A percentile compares a stretch with the other conserved stretches of the same genome.
Evolutionary conservation across 148 eudicot species (phyloP).

Genomic region (Fagopyrum esculentum): DNA sequence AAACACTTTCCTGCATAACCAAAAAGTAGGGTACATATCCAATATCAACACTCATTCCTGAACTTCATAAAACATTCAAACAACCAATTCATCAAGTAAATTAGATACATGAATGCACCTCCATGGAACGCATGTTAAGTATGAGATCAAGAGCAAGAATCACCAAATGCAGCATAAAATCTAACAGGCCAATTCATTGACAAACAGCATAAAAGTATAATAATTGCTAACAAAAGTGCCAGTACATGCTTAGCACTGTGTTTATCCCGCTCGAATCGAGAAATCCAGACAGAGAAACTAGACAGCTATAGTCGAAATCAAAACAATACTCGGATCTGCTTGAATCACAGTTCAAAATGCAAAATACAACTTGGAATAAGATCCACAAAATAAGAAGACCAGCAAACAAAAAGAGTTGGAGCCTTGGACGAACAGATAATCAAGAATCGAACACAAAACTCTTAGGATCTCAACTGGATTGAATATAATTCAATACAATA

Average conservation of each 20-base stretch:
- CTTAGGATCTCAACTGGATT: not conserved
- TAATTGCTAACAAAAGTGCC: not conserved
- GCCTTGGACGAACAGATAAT: not conserved
- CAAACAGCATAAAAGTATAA: not conserved
- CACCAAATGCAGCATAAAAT: not conserved
- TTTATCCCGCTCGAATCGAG: not conserved
- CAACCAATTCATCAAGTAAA: not conserved
- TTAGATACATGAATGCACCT: not conserved
- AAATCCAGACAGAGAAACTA: not conserved
- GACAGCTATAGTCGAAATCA: not conserved
- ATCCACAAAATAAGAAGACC: not conserved
- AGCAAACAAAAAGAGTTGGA: not conserved
- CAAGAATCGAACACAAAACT: not conserved
- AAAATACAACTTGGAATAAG: not conserved
- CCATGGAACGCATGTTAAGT: not conserved
- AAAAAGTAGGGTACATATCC: not conserved
- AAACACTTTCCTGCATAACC: slow-evolving; percentile 25
- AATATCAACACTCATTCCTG: not conserved
- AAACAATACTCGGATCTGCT: not conserved
- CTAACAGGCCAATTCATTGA: not conserved
- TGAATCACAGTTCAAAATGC: not conserved
- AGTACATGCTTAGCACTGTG: not conserved
- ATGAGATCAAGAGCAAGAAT: not conserved
- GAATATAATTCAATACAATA: not conserved
- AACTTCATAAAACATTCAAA: not conserved